These are phyloP conservation scores for Lasiodiplodia theobromae DNA, from an alignment of 2,329 filamentous ascomycete genomes.

Conservation along the genomic window DNA sequence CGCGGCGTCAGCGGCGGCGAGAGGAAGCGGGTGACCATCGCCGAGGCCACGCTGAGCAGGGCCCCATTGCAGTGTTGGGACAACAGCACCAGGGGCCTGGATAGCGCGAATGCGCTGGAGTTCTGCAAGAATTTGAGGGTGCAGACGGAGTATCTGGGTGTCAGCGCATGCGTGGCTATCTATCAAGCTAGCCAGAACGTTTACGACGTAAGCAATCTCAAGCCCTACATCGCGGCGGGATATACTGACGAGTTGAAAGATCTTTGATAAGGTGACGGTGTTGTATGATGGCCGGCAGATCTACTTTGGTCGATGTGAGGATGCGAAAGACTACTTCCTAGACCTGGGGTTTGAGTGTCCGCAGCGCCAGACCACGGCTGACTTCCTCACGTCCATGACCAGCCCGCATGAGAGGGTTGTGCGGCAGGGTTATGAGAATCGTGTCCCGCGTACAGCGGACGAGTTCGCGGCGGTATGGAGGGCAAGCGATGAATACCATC, in stretches of 20 bases:
- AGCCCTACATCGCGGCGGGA: not conserved
- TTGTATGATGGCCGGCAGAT: slow-evolving; percentile 74
- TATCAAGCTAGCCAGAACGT: slow-evolving; percentile 75
- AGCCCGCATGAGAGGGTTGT: slow-evolving; percentile 56
- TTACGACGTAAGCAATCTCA: slow-evolving; percentile 58
- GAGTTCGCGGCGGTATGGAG: slow-evolving; percentile 60
- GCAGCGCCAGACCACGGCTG: slow-evolving; percentile 73
- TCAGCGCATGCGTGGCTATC: slow-evolving; percentile 73
- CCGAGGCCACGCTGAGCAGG: slow-evolving; percentile 74
- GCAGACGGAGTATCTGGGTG: slow-evolving; percentile 71
- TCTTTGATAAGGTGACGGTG: slow-evolving; percentile 73
- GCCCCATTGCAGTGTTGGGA: slow-evolving; percentile 77
- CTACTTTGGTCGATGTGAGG: slow-evolving; percentile 70
- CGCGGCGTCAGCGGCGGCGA: slow-evolving; percentile 79
- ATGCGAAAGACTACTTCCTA: slow-evolving; percentile 73
- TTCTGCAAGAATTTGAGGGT: slow-evolving; percentile 75
- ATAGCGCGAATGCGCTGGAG: slow-evolving; percentile 77
- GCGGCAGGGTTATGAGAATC: slow-evolving; percentile 52
- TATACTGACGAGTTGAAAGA: slow-evolving; percentile 8
- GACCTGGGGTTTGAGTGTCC: slow-evolving; percentile 77
- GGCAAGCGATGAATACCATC: slow-evolving; percentile 45
- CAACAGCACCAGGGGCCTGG: slow-evolving; percentile 76
- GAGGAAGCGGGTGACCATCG: slow-evolving; percentile 82
- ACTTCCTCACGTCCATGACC: slow-evolving; percentile 80
- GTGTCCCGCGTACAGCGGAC: slow-evolving; percentile 57